A percentile compares a stretch with the other conserved stretches of the same genome.
Conservation (phyloP, 768 basidiomycete genomes). For the Russula brevipes region DNA sequence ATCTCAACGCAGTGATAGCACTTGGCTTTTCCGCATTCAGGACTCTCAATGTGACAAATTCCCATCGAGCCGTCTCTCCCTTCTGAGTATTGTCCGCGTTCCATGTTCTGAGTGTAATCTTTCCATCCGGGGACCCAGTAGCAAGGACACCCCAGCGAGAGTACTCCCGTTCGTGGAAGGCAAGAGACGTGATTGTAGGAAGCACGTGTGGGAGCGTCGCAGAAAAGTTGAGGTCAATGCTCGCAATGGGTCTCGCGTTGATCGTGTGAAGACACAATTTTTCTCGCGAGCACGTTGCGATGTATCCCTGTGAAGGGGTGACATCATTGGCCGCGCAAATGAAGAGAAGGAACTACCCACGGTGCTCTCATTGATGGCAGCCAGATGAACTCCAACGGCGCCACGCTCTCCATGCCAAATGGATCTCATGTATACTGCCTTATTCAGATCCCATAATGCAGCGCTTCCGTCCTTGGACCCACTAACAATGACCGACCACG, state of each 20-base stretch:
- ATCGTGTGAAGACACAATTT: constrained; percentile 79
- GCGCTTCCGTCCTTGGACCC: constrained; percentile 84
- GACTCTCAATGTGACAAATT: constrained; percentile 62
- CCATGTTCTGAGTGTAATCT: constrained; percentile 80
- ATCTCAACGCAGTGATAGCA: constrained; percentile 68
- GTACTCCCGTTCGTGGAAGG: constrained; percentile 89
- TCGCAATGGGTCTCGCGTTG: constrained; percentile 75
- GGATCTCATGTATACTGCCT: constrained; percentile 72
- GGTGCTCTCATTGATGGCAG: constrained; percentile 81
- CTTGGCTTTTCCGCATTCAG: constrained; percentile 50
- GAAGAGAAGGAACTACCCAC: constrained; percentile 41
- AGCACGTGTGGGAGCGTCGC: constrained; percentile 40
- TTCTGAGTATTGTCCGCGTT: constrained; percentile 67
- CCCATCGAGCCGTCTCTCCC: constrained; percentile 66
- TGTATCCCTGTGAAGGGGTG: constrained; percentile 58
- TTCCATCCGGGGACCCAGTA: constrained; percentile 69
- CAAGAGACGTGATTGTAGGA: constrained; percentile 64
- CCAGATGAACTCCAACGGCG: constrained; percentile 51
- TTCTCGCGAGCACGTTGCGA: constrained; percentile 73
- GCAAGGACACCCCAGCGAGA: constrained; percentile 74
- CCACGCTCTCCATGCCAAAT: constrained; percentile 57
- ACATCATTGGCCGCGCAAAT: constrained; percentile 5
- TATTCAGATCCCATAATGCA: constrained; percentile 86
- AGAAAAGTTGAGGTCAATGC: constrained; percentile 53
- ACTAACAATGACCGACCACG: constrained; percentile 81